Evolutionary conservation across 2,329 filamentous ascomycete genomes (phyloP).

Genomic region (Fusarium citri): DNA sequence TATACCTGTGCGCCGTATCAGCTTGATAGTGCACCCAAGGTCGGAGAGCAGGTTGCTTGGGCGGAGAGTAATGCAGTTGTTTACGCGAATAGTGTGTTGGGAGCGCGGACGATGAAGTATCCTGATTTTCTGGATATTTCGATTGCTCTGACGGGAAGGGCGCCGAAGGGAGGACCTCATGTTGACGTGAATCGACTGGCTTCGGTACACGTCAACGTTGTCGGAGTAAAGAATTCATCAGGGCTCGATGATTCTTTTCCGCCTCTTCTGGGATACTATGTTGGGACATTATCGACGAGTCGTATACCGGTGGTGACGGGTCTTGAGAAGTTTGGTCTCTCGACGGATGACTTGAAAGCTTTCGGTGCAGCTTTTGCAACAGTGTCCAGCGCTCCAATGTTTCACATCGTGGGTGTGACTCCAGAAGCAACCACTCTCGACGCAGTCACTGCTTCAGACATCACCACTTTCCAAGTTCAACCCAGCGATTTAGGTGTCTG

Average conservation of each 20-base stretch:
- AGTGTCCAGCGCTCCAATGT: slow-evolving; percentile 37
- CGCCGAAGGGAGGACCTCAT: slow-evolving; percentile 27
- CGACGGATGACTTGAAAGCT: slow-evolving; percentile 36
- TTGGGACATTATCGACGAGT: slow-evolving; percentile 24
- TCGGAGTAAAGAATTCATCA: slow-evolving; percentile 40
- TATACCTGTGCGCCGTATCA: slow-evolving; percentile 42
- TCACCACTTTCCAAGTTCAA: slow-evolving; percentile 1
- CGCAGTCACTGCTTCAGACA: not conserved
- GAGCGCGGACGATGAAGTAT: slow-evolving; percentile 38
- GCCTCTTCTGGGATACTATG: slow-evolving; percentile 32
- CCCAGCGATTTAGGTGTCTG: not conserved
- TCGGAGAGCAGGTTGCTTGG: slow-evolving; percentile 37
- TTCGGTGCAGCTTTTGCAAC: slow-evolving; percentile 40
- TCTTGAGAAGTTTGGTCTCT: slow-evolving; percentile 11
- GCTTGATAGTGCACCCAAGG: slow-evolving; percentile 22
- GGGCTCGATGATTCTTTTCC: slow-evolving; percentile 34
- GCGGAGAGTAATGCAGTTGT: slow-evolving; percentile 38
- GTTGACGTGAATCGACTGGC: slow-evolving; percentile 22
- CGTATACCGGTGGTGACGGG: slow-evolving; percentile 33
- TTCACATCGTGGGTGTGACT: slow-evolving; percentile 35
- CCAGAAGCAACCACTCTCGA: slow-evolving; percentile 31
- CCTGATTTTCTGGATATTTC: slow-evolving; percentile 32
- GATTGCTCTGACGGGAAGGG: slow-evolving; percentile 37
- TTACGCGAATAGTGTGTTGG: slow-evolving; percentile 40
- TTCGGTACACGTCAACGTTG: slow-evolving; percentile 24